Conservation (phyloP, 2,329 filamentous ascomycete genomes). For the Ilyonectria destructans region DNA sequence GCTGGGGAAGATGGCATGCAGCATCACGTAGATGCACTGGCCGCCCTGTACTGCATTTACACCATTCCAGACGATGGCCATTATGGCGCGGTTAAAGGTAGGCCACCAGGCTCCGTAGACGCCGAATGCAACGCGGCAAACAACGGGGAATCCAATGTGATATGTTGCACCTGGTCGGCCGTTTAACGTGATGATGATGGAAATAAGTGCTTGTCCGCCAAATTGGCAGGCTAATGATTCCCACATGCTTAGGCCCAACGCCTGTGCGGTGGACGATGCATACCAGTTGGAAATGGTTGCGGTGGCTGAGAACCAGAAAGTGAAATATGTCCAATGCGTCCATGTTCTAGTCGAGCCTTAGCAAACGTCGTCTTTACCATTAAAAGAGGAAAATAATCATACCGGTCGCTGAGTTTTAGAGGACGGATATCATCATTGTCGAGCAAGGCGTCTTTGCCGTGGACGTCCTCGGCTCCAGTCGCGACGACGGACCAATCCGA, state of each 20-base stretch:
- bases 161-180: constrained; percentile 61
- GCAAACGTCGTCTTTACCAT: too few species aligned
- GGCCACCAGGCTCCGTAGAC: constrained; percentile 63
- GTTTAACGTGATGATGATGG: constrained; percentile 60
- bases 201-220: constrained; percentile 60
- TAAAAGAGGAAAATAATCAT: too few species aligned
- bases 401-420: constrained; percentile 9
- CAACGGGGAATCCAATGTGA: constrained; percentile 60
- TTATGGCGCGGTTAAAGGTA: constrained; percentile 60
- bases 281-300: constrained; percentile 49
- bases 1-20: constrained; percentile 59
- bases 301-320: constrained; percentile 31
- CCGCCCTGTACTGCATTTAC: constrained; percentile 58
- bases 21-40: constrained; percentile 53
- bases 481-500: constrained; percentile 11
- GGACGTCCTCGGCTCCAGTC: constrained; percentile 11
- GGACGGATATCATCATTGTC: constrained; percentile 26
- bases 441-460: constrained; percentile 21
- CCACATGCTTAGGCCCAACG: constrained; percentile 66
- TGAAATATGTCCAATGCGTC: constrained; percentile 20
- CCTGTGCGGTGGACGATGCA: constrained; percentile 57
- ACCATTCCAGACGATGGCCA: constrained; percentile 64
- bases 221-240: constrained; percentile 60
- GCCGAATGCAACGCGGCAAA: constrained; percentile 61
- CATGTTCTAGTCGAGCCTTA: constrained; percentile 6